These are phyloP conservation scores for Leccinum uliginosum DNA, from an alignment of 768 basidiomycete genomes.

Conservation along the genomic window DNA sequence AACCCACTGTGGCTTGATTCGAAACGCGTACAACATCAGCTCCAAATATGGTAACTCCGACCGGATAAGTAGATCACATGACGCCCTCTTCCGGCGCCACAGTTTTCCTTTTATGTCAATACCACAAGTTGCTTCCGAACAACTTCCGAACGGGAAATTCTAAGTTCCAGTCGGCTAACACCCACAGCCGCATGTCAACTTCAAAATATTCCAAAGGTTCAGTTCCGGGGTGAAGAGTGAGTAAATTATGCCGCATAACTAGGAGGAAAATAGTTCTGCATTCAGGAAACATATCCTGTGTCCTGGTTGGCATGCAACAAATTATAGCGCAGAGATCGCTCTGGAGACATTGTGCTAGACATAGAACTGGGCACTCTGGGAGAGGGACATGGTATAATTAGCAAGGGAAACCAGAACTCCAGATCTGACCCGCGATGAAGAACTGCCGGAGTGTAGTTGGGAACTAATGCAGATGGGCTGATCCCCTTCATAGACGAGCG, in stretches of 20 bases:
- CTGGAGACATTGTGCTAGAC: slow-evolving; percentile 6
- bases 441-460: too few species aligned
- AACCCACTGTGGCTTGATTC: neutral
- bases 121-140: slow-evolving; percentile 13
- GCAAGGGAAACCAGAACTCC: neutral
- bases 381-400: neutral
- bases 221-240: too few species aligned
- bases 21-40: slow-evolving; percentile 10
- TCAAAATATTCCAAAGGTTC: neutral
- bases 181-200: slow-evolving; percentile 10
- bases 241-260: too few species aligned
- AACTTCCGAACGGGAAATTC: too few species aligned
- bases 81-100: slow-evolving; percentile 7
- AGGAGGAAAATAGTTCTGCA: neutral
- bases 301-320: neutral
- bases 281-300: neutral
- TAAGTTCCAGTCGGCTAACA: slow-evolving; percentile 20
- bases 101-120: slow-evolving; percentile 9
- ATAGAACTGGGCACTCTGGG: neutral
- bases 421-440: neutral
- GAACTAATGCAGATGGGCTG: too few species aligned
- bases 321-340: neutral
- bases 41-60: slow-evolving; percentile 15
- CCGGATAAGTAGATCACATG: slow-evolving; percentile 16
- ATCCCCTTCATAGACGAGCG: too few species aligned